Conservation (phyloP, 163 green algal genomes). For the Trebouxiophyceae sp. region DNA sequence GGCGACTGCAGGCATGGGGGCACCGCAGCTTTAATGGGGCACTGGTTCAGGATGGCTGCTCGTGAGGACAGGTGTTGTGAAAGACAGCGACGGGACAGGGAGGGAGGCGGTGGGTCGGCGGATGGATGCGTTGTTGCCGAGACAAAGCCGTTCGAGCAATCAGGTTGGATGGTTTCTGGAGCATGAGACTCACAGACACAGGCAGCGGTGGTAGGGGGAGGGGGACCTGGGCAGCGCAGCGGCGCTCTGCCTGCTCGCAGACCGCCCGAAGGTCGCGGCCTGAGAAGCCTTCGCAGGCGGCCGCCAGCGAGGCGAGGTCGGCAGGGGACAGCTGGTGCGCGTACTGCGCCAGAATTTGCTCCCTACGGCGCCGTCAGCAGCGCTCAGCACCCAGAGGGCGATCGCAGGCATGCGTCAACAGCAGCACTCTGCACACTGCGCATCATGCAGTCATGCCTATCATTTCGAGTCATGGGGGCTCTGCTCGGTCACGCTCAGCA, state of each 20-base stretch:
- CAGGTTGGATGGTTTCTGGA: too few relatives aligned
- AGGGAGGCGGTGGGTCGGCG: too few relatives aligned
- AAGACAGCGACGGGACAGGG: too few relatives aligned
- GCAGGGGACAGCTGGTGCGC: constrained; percentile 56
- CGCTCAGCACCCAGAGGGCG: too few relatives aligned
- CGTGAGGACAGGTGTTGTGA: too few relatives aligned
- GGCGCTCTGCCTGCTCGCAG: constrained; percentile 61
- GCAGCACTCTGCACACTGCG: background rate
- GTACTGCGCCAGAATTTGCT: constrained; percentile 74
- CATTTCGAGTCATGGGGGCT: background rate
- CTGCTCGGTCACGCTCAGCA: background rate
- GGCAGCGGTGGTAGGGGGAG: too few relatives aligned
- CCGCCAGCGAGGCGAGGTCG: constrained; percentile 47
- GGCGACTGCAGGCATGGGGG: too few relatives aligned
- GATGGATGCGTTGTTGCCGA: too few relatives aligned
- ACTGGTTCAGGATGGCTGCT: too few relatives aligned
- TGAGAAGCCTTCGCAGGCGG: constrained; percentile 50
- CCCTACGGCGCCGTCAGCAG: constrained; percentile 33
- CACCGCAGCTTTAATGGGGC: too few relatives aligned
- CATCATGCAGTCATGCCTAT: background rate
- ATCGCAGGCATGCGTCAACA: background rate
- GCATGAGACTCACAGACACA: too few relatives aligned
- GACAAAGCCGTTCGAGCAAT: too few relatives aligned
- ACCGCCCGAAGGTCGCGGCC: constrained; percentile 79
- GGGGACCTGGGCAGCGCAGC: constrained; percentile 81